phyloP scores from a whole-genome alignment of 2,329 filamentous ascomycete species.

The Orbilia blumenaviensis region DNA sequence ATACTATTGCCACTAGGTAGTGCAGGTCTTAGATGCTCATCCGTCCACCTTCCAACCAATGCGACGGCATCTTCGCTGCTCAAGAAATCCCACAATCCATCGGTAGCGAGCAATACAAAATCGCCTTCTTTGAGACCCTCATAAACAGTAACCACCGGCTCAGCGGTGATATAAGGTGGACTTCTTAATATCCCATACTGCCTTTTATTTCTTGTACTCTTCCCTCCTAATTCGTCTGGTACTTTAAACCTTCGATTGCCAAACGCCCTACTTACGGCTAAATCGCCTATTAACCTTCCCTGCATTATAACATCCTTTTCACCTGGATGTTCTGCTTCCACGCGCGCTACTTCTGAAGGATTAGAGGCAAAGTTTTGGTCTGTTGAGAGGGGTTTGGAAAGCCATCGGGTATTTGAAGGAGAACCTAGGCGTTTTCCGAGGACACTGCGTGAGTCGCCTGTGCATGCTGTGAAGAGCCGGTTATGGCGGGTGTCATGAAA shows the following conservation, averaged over 20 bases:
- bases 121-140: conserved; percentile 64
- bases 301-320: conserved; percentile 65
- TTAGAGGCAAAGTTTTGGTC: conserved; percentile 74
- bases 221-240: conserved; percentile 59
- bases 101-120: conserved; percentile 73
- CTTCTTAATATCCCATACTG: conserved; percentile 59
- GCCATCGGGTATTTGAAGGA: conserved; percentile 63
- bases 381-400: conserved; percentile 67
- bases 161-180: conserved; percentile 74
- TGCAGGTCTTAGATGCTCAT: conserved; percentile 59
- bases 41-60: conserved; percentile 68
- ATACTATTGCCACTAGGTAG: conserved; percentile 15
- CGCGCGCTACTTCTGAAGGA: conserved; percentile 67
- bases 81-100: conserved; percentile 73
- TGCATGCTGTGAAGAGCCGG: conserved; percentile 71
- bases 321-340: conserved; percentile 70
- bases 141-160: conserved; percentile 71
- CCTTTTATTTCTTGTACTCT: conserved; percentile 50
- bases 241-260: conserved; percentile 77
- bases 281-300: conserved; percentile 70
- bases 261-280: conserved; percentile 72
- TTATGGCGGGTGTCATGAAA: conserved; percentile 68
- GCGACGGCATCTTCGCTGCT: conserved; percentile 69
- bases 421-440: conserved; percentile 66
- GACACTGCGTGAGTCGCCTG: conserved; percentile 74